These are phyloP conservation scores for Ophiocordyceps camponoti-floridani DNA, from an alignment of 2,329 filamentous ascomycete genomes.

Conservation along the genomic window DNA sequence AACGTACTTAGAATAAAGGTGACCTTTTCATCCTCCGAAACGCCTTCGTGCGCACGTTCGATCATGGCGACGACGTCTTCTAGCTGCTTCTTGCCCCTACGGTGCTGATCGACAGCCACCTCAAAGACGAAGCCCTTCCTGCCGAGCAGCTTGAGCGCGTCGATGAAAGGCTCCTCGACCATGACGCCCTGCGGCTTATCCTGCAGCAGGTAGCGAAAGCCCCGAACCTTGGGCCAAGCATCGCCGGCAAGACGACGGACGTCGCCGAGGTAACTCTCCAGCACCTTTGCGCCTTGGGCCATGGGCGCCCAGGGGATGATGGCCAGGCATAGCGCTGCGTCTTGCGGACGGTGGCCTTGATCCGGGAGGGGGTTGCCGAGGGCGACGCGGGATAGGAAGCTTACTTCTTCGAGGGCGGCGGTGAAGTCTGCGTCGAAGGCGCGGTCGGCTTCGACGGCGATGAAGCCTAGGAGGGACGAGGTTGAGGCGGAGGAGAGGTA, in stretches of 20 bases:
- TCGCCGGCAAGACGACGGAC: slow-evolving; percentile 42
- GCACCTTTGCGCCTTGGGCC: slow-evolving; percentile 37
- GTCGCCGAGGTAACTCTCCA: slow-evolving; percentile 46
- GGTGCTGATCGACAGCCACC: slow-evolving; percentile 63
- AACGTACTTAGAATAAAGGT: slow-evolving; percentile 54
- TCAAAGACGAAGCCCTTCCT: slow-evolving; percentile 55
- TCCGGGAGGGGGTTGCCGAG: slow-evolving; percentile 36
- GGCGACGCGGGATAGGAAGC: slow-evolving; percentile 48
- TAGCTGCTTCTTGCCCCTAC: slow-evolving; percentile 57
- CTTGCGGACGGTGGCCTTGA: slow-evolving; percentile 33
- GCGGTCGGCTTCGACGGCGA: slow-evolving; percentile 68
- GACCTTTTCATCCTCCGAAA: slow-evolving; percentile 39
- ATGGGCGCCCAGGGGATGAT: slow-evolving; percentile 80
- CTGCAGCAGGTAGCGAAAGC: slow-evolving; percentile 72
- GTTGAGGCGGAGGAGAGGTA: slow-evolving; percentile 30
- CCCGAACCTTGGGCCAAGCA: slow-evolving; percentile 51
- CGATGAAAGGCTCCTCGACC: slow-evolving; percentile 44
- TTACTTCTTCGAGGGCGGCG: slow-evolving; percentile 53
- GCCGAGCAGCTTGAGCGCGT: slow-evolving; percentile 46
- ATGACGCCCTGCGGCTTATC: slow-evolving; percentile 52
- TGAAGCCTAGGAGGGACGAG: slow-evolving; percentile 43
- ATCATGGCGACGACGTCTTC: slow-evolving; percentile 57
- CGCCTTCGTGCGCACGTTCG: slow-evolving; percentile 42
- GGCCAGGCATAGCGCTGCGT: slow-evolving; percentile 40
- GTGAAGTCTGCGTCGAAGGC: slow-evolving; percentile 39